Base-by-base conservation (phyloP, 208 protist genomes). In the Trypanosoma avium region DNA sequence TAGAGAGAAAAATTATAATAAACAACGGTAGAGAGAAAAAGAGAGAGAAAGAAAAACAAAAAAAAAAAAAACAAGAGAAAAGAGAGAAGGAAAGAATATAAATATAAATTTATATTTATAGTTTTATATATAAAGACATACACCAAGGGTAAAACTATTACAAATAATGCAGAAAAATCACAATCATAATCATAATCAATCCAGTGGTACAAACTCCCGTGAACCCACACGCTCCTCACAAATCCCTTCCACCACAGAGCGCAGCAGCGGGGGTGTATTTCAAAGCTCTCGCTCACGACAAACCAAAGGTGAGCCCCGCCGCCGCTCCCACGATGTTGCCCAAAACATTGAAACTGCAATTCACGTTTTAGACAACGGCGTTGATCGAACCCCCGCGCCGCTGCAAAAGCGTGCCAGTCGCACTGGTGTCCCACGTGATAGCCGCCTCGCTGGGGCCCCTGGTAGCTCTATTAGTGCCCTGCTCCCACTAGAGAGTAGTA, bases 341-440 rank as follows among this genome's bases (percentile, higher is more conserved):
- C 50, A 47, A 22, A 84, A 89, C 8, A 19, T 89, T 29, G 85
- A 90, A 45, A 22, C 72, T 0, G 65, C 74, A 17, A 78, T 95
- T 46, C 90, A 92, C 47, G 86, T 96, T 17, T 77, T 93, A 24
- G 90, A 93, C 71, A 84, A 85, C 24, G 87, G 87, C 24, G 82
- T 94, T 7, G 90, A 95, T 66, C 83, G 92, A 36, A 95, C 92
- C 0, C 92, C 92, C 0, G 47, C 84, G 38, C 88, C 81, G n/a
- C 78, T 97, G 42, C 67, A 79, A 54, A 70, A 79, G 56, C 64
- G 49, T 8, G 67, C 66, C 12, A 74, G 73, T 3, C 65, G 62
- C 29, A 70, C 69, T 33, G n/a, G 67, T 0, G 60, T 67, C 22
- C 59, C 67, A 19, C 61, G 70, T 26, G 70, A 58, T 21, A 38